Base-by-base conservation (phyloP, 345 rosid species). In the Murraya paniculata region DNA sequence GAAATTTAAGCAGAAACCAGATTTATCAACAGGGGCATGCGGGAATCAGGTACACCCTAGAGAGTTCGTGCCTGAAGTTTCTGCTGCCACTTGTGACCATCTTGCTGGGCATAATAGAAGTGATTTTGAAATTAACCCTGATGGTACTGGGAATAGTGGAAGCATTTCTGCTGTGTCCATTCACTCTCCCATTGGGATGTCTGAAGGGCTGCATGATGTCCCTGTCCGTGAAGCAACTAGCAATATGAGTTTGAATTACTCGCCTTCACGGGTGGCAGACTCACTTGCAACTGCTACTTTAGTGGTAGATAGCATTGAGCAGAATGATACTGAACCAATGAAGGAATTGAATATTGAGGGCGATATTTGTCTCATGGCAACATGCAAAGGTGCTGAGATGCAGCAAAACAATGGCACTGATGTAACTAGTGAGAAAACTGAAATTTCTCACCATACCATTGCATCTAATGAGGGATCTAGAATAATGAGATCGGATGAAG, bases 1-100 rank as follows among this genome's bases (percentile, higher is more conserved):
- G 90, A 96, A 86, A 81, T 64, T 75, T 31, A 91, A 86, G 86
- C 78, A 73, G 59, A 91, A 88, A 76, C 80, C 83, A 71, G 82
- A 80, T 79, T 79, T 75, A 73, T 87, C 88, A 58, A 76, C 64
- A 76, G 85, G 64, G 61, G 76, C 81, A 31, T 75, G 68, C 78
- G 75, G 79, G 79, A 76, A 9, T 58, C 53, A 8, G 36, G 87
- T 72, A 58, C 10, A 2, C 73, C 60, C 64, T 74, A 64, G 68
- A 39, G 79, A 73, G 65, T 71, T 55, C 45, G 70, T 55, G 35
- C 72, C 56, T 14, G 75, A 77, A 64, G 81, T 79, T 76, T 79
- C 85, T 30, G 80, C 77, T 64, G 64, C 80, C 76, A 30, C 36
- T 31, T 31, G 55, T 79, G 75, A 56, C 79, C 41, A 81, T 66